phyloP scores from a whole-genome alignment of 805 yeast species.

The Wickerhamiella vanderwaltii region DNA sequence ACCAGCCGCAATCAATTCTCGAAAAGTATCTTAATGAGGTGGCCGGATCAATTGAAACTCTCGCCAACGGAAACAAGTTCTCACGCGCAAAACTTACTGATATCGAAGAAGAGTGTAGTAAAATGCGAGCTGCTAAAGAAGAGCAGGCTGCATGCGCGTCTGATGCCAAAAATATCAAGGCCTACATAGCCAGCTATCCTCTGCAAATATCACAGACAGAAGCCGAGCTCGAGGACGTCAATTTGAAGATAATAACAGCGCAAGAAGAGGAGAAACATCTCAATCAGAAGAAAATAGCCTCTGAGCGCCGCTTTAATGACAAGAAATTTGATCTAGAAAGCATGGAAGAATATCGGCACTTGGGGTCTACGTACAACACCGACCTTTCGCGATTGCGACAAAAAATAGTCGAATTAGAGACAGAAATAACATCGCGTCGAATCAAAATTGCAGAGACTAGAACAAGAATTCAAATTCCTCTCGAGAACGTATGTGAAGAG shows the following conservation, averaged over 20 bases:
- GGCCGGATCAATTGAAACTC: background rate
- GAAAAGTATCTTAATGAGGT: too few relatives aligned
- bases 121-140: background rate
- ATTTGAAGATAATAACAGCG: background rate
- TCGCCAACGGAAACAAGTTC: too few relatives aligned
- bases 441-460: background rate
- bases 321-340: background rate
- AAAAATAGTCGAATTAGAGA: background rate
- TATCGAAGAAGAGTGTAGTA: background rate
- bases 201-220: background rate
- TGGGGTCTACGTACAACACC: background rate
- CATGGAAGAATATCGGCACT: background rate
- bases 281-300: background rate
- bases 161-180: background rate
- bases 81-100: background rate
- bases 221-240: background rate
- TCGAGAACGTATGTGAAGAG: slow-evolving; percentile 1
- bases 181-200: background rate
- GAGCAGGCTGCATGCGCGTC: background rate
- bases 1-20: too few relatives aligned
- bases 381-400: background rate
- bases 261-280: background rate
- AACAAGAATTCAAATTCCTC: background rate
- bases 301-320: background rate
- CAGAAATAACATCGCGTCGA: background rate